Conservation (phyloP, 2,329 filamentous ascomycete genomes). For the Ceratocystiopsis sp. region DNA sequence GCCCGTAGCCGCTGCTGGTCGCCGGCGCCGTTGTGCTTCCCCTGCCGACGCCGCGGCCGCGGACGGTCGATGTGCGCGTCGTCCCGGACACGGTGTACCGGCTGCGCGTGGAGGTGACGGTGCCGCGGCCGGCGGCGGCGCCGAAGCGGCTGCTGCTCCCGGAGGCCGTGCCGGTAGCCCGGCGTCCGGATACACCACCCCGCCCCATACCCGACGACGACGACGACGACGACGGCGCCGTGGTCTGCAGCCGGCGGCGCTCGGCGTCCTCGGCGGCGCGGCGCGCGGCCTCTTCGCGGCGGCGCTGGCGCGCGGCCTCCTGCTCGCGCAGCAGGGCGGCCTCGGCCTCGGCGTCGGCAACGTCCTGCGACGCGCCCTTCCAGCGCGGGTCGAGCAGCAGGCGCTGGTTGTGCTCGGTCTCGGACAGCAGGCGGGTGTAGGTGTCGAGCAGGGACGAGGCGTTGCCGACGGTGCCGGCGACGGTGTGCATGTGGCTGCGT, state of each 20-base stretch:
- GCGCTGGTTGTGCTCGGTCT: constrained; percentile 94
- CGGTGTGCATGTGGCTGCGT: constrained; percentile 70
- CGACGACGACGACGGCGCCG: not conserved
- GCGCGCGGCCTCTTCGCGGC: constrained; percentile 51
- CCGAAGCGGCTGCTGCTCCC: too few species aligned
- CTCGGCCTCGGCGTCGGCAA: constrained; percentile 61
- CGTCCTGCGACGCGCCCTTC: constrained; percentile 76
- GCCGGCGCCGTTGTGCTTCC: constrained; percentile 7
- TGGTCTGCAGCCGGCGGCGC: constrained; percentile 23
- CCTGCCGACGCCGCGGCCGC: constrained; percentile 6
- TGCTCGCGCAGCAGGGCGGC: constrained; percentile 59
- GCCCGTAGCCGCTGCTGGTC: constrained; percentile 1
- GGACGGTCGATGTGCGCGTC: constrained; percentile 1
- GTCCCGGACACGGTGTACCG: not conserved
- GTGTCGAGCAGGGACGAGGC: constrained; percentile 83
- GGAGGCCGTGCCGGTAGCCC: too few species aligned
- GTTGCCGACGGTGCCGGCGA: constrained; percentile 69
- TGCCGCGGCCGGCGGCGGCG: too few species aligned
- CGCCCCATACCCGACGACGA: not conserved
- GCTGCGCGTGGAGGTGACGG: too few species aligned
- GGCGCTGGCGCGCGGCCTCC: constrained; percentile 61
- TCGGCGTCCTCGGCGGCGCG: constrained; percentile 44
- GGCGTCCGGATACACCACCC: too few species aligned
- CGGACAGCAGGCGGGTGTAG: constrained; percentile 89
- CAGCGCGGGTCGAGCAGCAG: constrained; percentile 76